Conservation (phyloP, 495 filamentous ascomycete species). For the Penicillium robsamsonii region DNA sequence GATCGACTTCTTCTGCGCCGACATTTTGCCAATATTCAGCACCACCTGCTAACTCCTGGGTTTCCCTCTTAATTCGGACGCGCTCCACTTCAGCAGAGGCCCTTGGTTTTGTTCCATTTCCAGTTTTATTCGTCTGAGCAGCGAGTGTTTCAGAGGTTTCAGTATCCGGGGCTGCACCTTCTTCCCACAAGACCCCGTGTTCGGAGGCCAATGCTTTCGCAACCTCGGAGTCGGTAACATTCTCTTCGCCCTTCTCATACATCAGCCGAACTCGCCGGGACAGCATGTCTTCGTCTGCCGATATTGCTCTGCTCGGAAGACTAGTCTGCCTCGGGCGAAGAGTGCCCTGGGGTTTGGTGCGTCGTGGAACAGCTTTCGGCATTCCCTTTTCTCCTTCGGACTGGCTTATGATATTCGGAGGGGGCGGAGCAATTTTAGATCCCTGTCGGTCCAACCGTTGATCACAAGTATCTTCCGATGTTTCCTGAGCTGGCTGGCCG, state of each 20-base stretch:
- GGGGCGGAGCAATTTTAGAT: constrained; percentile 1
- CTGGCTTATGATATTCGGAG: constrained; percentile 11
- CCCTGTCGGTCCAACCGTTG: constrained; percentile 6
- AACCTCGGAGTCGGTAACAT: constrained; percentile 50
- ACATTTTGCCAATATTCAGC: constrained; percentile 96
- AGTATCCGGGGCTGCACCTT: constrained; percentile 48
- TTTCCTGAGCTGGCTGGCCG: background rate
- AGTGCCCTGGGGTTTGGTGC: constrained; percentile 31
- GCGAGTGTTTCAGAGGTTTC: constrained; percentile 39
- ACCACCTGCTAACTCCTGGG: constrained; percentile 71
- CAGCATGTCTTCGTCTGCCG: constrained; percentile 79
- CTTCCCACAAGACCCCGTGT: constrained; percentile 59
- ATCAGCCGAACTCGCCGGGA: constrained; percentile 87
- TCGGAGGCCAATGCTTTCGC: constrained; percentile 46
- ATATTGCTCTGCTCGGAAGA: constrained; percentile 43
- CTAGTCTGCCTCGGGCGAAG: constrained; percentile 38
- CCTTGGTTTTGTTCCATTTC: constrained; percentile 20
- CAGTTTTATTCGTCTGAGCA: constrained; percentile 17
- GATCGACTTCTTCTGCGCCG: constrained; percentile 80
- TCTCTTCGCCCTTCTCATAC: constrained; percentile 74
- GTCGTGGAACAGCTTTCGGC: constrained; percentile 41
- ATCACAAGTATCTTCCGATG: constrained; percentile 6
- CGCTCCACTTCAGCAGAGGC: constrained; percentile 29
- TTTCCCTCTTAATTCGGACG: constrained; percentile 45
- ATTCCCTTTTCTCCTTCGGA: constrained; percentile 25